Evolutionary conservation across 768 basidiomycete species (phyloP).

Genomic region (Leccinum incarnatum): DNA sequence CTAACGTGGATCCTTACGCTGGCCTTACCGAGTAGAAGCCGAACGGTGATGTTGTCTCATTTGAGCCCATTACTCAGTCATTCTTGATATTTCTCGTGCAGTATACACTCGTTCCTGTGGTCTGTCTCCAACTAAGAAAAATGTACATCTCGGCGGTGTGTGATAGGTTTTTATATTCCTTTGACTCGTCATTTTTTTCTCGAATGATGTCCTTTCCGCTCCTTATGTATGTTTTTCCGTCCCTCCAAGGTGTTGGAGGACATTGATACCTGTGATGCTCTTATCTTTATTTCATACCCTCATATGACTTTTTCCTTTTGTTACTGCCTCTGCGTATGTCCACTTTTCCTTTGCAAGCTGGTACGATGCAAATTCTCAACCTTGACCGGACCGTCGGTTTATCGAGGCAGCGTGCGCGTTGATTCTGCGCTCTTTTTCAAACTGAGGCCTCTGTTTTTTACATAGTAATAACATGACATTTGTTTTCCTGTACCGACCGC

Average conservation of each 20-base stretch:
- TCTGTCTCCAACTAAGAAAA: conserved; percentile 6
- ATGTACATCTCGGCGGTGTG: conserved; percentile 17
- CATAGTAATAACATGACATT: too few relatives aligned
- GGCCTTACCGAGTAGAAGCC: conserved; percentile 9
- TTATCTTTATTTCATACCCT: conserved; percentile 18
- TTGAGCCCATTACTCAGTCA: neutral
- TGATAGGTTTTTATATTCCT: conserved; percentile 5
- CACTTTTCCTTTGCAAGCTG: neutral
- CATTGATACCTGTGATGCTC: conserved; percentile 22
- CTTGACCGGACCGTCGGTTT: neutral
- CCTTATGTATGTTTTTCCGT: neutral
- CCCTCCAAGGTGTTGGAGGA: conserved; percentile 7
- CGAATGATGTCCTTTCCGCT: conserved; percentile 2
- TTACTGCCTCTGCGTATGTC: neutral
- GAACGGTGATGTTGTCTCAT: neutral
- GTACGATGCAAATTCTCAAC: neutral
- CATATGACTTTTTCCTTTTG: neutral
- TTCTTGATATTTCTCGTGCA: neutral
- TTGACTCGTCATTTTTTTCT: neutral
- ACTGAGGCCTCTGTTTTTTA: too few relatives aligned
- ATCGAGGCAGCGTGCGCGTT: neutral
- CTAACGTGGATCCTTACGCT: conserved; percentile 25
- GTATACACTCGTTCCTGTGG: neutral
- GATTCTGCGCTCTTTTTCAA: neutral
- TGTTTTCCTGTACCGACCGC: too few relatives aligned